These are phyloP conservation scores for Aspergillus kassunensis DNA, from an alignment of 495 filamentous ascomycete genomes.

Conservation along the genomic window DNA sequence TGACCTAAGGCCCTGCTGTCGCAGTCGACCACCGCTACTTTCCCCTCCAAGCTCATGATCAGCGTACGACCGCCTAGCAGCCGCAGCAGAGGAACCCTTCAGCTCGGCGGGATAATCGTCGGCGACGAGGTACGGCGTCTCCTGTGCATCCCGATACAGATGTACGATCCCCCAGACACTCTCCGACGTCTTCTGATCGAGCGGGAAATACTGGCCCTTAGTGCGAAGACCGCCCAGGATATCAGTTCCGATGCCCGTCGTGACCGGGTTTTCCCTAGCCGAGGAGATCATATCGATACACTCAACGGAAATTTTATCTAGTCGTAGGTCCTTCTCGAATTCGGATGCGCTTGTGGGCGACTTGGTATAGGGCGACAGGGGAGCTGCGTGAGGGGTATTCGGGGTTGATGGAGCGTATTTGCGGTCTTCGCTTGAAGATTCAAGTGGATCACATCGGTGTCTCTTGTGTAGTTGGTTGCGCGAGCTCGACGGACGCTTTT, in stretches of 20 bases:
- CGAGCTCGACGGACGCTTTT: conserved; percentile 25
- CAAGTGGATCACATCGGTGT: conserved; percentile 5
- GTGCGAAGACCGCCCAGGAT: conserved; percentile 57
- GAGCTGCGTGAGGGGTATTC: conserved; percentile 7
- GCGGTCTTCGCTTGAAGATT: background rate
- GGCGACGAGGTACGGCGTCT: conserved; percentile 52
- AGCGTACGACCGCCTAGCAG: conserved; percentile 28
- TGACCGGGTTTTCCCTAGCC: conserved; percentile 30
- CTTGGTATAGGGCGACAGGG: conserved; percentile 12
- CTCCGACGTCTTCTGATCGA: conserved; percentile 72
- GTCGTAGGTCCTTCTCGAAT: conserved; percentile 55
- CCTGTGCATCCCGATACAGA: conserved; percentile 80
- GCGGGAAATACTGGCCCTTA: conserved; percentile 73
- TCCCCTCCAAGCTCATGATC: conserved; percentile 22
- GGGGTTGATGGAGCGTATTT: background rate
- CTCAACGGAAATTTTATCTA: conserved; percentile 59
- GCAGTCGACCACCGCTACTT: conserved; percentile 16
- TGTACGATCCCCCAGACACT: conserved; percentile 92
- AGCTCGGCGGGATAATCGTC: conserved; percentile 40
- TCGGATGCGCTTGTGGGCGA: conserved; percentile 17
- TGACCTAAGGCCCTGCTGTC: background rate
- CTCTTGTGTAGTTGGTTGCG: conserved; percentile 13
- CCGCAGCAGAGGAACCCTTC: conserved; percentile 40
- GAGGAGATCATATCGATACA: conserved; percentile 62
- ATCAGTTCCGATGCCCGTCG: conserved; percentile 47